Evolutionary conservation across 192 early-diverging fungal genomes (phyloP), one percentile per base, ranked within the genome.

Genomic region (Dissophora globulifera): DNA sequence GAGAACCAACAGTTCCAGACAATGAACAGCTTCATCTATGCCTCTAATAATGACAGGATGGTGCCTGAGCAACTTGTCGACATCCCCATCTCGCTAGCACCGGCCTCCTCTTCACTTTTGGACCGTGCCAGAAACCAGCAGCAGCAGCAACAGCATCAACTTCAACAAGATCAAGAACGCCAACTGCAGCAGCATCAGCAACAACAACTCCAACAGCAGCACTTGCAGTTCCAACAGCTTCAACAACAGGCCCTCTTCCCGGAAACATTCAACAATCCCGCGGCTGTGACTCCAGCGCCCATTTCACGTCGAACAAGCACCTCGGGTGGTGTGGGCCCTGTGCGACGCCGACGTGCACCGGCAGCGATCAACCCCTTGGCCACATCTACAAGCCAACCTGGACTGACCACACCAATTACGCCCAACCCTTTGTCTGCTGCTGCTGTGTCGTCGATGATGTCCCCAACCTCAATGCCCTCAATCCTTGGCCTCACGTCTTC

Each of bases 171-270:
- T 33, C 69, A 72, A 23, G 72, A 76, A 15, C 72, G 58, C 10
- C 72, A 76, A 20, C 42, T 58, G 27, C 63, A 79, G 23, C 80
- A 81, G 40, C 67, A 62, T 22, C 68, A 80, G 13, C 58, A 75
- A 22, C 50, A 64, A 38, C 63, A 71, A 33, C 59, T 80, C 19
- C 67, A 69, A 13, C 74, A 78, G 50, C 65, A 71, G 22, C 80
- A 72, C 19, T 52, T 76, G 13, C 69, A 76, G 35, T 62, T 71
- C 53, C 74, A 69, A 17, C 80, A 74, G 16, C 41, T 78, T 35
- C 71, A 65, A 25, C 80, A 78, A 4, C 67, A 70, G 25, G 58
- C 63, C 20, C 52, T 80, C 2, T 76, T 71, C 50, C 62, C 69
- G 1, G 65, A 67, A 1, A 19, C 58, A 8, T 62, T 81, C 32